A percentile compares a stretch with the other conserved stretches of the same genome.
Conservation (phyloP, 352 stramenopile genomes). For the Elongisporangium senticosum region DNA sequence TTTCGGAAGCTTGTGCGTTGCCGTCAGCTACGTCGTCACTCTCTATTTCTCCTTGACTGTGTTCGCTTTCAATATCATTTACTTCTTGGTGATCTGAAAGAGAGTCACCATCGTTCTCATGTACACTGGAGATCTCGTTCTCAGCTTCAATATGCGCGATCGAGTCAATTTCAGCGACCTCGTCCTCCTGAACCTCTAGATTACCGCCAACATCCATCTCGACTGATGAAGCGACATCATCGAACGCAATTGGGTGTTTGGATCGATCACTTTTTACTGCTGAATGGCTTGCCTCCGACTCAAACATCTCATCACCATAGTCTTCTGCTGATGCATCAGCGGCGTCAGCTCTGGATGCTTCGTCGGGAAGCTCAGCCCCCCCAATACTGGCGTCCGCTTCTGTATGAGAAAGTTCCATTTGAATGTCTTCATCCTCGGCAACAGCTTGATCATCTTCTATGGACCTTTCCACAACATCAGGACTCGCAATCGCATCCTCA, state of each 20-base stretch:
- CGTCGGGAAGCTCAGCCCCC: constrained; percentile 28
- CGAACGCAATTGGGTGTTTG: constrained; percentile 2
- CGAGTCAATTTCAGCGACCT: constrained; percentile 1
- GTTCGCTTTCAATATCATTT: neutral
- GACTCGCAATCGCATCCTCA: neutral
- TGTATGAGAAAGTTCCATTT: neutral
- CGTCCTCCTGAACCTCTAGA: constrained; percentile 6
- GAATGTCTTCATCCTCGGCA: constrained; percentile 1
- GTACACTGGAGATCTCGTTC: constrained; percentile 1
- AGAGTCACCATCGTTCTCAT: constrained; percentile 1
- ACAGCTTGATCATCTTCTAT: neutral
- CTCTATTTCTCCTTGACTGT: constrained; percentile 3
- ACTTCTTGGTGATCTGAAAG: constrained; percentile 8
- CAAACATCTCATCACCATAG: constrained; percentile 1
- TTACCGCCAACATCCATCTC: constrained; percentile 3
- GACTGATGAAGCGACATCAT: constrained; percentile 5
- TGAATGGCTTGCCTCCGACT: neutral
- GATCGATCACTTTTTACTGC: constrained; percentile 6
- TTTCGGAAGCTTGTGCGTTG: neutral
- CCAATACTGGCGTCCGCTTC: constrained; percentile 1
- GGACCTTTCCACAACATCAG: neutral
- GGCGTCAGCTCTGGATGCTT: constrained; percentile 8
- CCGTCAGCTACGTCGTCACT: neutral
- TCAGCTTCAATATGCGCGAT: neutral
- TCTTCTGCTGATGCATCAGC: constrained; percentile 2